Percentiles rank a stretch among this genome's conserved stretches.
Evolutionary conservation across 331 rosid genomes (phyloP).

Genomic region (Erythrophleum ivorense): DNA sequence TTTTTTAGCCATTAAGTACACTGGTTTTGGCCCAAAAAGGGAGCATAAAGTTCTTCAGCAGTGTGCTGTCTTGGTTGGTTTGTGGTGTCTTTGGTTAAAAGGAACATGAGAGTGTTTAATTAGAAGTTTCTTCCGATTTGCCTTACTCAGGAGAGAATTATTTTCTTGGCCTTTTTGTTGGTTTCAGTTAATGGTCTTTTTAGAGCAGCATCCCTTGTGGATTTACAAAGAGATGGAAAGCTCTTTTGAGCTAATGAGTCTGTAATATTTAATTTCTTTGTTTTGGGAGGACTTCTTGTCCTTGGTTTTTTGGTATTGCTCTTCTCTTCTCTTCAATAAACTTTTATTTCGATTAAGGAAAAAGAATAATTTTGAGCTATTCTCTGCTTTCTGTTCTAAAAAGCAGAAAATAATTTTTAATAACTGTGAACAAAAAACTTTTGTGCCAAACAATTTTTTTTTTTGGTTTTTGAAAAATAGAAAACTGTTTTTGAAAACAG

Average conservation of each 20-base stretch:
- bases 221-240: not conserved
- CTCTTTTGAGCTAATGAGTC: not conserved
- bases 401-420: not conserved
- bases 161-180: not conserved
- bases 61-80: not conserved
- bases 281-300: not conserved
- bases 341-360: not conserved
- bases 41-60: not conserved
- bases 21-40: not conserved
- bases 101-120: too few species aligned
- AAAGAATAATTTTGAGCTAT: not conserved
- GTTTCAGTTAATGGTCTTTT: not conserved
- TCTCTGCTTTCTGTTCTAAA: not conserved
- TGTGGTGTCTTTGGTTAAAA: too few species aligned
- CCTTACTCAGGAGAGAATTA: not conserved
- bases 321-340: not conserved
- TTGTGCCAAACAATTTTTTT: not conserved
- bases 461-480: not conserved
- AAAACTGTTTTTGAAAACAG: not conserved
- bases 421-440: not conserved
- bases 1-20: not conserved
- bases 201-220: not conserved
- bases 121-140: too few species aligned
- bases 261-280: not conserved
- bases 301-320: not conserved